These are phyloP conservation scores for Clathrus columnatus DNA, from an alignment of 768 basidiomycete species.

Conservation along the genomic window DNA sequence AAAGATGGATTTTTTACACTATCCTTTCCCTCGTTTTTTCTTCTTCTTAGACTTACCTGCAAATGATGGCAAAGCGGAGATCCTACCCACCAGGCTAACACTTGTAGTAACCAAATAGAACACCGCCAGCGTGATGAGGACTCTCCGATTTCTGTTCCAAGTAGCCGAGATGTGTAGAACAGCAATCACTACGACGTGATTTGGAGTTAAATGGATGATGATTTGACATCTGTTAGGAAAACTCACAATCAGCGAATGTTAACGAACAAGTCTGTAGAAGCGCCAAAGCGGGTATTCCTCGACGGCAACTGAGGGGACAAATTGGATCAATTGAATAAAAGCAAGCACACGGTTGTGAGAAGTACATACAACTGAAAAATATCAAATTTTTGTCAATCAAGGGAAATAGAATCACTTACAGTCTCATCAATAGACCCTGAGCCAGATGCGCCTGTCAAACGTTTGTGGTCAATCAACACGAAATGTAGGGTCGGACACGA, in stretches of 20 bases:
- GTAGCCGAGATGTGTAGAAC: background rate
- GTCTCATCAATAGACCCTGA: background rate
- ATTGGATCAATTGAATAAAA: background rate
- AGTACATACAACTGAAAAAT: background rate
- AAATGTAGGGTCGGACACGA: background rate
- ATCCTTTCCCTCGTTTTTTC: too few relatives aligned
- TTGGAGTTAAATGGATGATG: background rate
- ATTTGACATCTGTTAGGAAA: background rate
- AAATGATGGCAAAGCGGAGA: background rate
- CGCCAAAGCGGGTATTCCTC: background rate
- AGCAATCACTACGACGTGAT: background rate
- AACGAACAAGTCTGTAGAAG: background rate
- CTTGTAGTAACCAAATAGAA: background rate
- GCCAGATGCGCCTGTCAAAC: conserved; percentile 1
- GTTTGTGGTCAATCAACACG: background rate
- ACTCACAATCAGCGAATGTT: background rate
- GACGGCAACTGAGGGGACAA: background rate
- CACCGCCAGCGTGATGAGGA: background rate
- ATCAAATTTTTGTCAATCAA: background rate
- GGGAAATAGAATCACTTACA: background rate
- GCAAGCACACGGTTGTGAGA: background rate
- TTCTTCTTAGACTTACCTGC: background rate
- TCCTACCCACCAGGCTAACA: background rate
- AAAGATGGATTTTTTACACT: background rate
- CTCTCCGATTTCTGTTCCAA: background rate